These are phyloP conservation scores for Macadamia integrifolia DNA, from an alignment of 164 flowering plant genomes.

Conservation along the genomic window DNA sequence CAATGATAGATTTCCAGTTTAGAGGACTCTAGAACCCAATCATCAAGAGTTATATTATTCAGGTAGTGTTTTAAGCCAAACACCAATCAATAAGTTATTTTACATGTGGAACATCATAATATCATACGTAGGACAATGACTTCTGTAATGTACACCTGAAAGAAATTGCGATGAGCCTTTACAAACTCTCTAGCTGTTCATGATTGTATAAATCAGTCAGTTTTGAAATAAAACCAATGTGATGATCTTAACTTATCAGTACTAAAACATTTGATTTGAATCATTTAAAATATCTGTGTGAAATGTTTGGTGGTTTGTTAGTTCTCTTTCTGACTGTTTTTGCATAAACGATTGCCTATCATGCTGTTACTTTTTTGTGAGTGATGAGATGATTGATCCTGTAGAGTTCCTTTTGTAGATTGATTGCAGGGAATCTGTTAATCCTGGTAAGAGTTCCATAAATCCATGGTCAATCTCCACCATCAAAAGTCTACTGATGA, in stretches of 20 bases:
- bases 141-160: neutral
- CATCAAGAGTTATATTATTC: too few relatives aligned
- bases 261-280: too few relatives aligned
- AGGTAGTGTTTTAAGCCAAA: too few relatives aligned
- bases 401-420: conserved; percentile 22
- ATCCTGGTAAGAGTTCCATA: conserved; percentile 19
- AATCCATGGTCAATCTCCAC: conserved; percentile 80
- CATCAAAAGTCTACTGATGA: conserved; percentile 37
- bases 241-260: neutral
- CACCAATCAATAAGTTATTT: too few relatives aligned
- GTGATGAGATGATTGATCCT: neutral
- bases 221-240: neutral
- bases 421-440: conserved; percentile 17
- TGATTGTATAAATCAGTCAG: neutral
- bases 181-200: neutral
- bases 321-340: too few relatives aligned
- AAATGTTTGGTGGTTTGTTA: too few relatives aligned
- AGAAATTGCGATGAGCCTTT: neutral
- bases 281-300: too few relatives aligned
- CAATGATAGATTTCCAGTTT: too few relatives aligned
- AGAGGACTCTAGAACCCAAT: too few relatives aligned
- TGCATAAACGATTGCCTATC: neutral
- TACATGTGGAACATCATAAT: too few relatives aligned
- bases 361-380: neutral
- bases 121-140: too few relatives aligned